A percentile compares a stretch with the other conserved stretches of the same genome.
Evolutionary conservation across 2,329 filamentous ascomycete genomes (phyloP).

Genomic region (Cladosporium austrohemisphaericum): DNA sequence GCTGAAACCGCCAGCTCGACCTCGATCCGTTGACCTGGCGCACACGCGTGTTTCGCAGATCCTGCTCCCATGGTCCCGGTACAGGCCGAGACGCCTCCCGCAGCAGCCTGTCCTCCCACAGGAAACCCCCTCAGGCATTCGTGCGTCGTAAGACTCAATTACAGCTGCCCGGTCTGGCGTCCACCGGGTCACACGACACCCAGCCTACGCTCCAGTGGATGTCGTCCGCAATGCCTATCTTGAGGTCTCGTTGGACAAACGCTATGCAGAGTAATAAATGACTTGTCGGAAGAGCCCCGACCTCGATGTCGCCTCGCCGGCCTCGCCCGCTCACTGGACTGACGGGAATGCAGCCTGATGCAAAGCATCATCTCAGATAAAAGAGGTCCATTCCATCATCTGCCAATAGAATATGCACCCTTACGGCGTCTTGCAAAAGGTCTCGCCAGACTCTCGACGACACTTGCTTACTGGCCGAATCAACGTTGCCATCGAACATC

Average conservation of each 20-base stretch:
- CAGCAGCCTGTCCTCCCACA: not conserved
- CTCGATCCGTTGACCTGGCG: not conserved
- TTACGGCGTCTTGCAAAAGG: slow-evolving; percentile 5
- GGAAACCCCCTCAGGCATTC: no score
- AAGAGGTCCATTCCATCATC: not conserved
- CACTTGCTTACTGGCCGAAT: no score
- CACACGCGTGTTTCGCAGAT: slow-evolving; percentile 6
- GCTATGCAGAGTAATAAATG: slow-evolving; percentile 8
- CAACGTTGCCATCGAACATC: no score
- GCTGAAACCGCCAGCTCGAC: not conserved
- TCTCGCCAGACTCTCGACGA: no score
- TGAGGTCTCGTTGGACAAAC: not conserved
- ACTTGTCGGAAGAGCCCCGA: not conserved
- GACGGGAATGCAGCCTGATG: not conserved
- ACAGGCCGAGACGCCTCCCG: not conserved
- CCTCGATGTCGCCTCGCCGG: not conserved
- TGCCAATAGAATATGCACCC: not conserved
- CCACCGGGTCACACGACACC: not conserved
- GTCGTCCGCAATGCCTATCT: not conserved
- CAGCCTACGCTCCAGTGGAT: not conserved
- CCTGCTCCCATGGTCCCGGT: not conserved
- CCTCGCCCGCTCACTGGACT: not conserved
- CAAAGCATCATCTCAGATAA: not conserved
- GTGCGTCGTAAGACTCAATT: no score
- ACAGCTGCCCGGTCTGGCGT: not conserved